A percentile compares a stretch with the other conserved stretches of the same genome.
phyloP scores from a whole-genome alignment of 1,139 yeast species.

The Candida pseudocylindracea region DNA sequence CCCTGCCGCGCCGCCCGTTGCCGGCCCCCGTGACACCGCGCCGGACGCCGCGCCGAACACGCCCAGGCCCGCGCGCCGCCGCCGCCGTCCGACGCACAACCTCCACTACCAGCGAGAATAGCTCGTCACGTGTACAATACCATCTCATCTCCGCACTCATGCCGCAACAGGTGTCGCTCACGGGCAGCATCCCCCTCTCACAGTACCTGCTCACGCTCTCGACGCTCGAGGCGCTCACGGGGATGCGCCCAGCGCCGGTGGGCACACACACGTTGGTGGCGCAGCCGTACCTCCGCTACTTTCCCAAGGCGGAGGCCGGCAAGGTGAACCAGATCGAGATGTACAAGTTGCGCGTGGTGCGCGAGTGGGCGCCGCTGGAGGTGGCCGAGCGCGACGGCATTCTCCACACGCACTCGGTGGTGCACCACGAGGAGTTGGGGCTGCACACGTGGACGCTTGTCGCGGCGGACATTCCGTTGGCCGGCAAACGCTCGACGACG shows the following conservation, averaged over 20 bases:
- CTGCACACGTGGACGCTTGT: conserved; percentile 61
- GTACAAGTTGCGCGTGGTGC: conserved; percentile 6
- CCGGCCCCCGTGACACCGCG: too few species aligned
- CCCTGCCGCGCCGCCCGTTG: too few species aligned
- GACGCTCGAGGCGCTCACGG: conserved; percentile 22
- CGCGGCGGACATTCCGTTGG: conserved; percentile 29
- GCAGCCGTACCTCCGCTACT: conserved; percentile 19
- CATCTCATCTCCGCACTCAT: conserved; percentile 3
- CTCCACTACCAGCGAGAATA: too few species aligned
- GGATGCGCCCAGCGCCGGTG: conserved; percentile 15
- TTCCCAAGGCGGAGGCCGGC: conserved; percentile 25
- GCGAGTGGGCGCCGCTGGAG: conserved; percentile 11
- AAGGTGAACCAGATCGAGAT: conserved; percentile 20
- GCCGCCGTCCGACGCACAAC: too few species aligned
- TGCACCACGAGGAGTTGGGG: conserved; percentile 64
- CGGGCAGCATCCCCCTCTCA: conserved; percentile 17
- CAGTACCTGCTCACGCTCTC: conserved; percentile 19
- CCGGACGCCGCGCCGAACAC: too few species aligned
- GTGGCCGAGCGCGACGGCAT: conserved; percentile 1
- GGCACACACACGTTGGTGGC: conserved; percentile 21
- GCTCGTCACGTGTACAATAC: too few species aligned
- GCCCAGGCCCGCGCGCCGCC: too few species aligned
- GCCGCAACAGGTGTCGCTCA: conserved; percentile 22
- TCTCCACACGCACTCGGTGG: conserved; percentile 24
- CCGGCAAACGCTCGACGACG: not conserved